These are phyloP conservation scores for Trichaptum fuscoviolaceum DNA, from an alignment of 768 basidiomycete species.

Conservation along the genomic window DNA sequence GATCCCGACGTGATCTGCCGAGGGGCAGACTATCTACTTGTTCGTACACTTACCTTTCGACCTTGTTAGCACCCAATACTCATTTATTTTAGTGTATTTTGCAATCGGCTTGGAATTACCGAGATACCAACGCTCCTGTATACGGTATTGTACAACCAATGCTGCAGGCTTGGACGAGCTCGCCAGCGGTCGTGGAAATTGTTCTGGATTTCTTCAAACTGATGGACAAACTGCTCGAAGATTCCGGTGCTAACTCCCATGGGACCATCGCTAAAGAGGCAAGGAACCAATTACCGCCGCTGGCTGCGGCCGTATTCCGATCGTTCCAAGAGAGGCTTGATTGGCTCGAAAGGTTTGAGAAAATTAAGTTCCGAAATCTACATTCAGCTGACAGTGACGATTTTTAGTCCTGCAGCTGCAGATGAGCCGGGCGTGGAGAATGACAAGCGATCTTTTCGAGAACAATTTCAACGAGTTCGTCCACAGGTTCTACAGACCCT, in stretches of 20 bases:
- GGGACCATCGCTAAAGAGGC: slow-evolving; percentile 31
- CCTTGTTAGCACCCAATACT: not conserved
- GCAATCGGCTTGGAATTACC: slow-evolving; percentile 68
- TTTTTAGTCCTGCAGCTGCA: slow-evolving; percentile 37
- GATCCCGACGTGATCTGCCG: not conserved
- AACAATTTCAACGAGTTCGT: slow-evolving; percentile 64
- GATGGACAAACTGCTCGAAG: slow-evolving; percentile 46
- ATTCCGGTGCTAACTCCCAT: slow-evolving; percentile 23
- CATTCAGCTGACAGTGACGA: not conserved
- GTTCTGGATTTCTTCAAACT: slow-evolving; percentile 67
- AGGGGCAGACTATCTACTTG: not conserved
- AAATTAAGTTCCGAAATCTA: not conserved
- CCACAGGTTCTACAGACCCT: slow-evolving; percentile 77
- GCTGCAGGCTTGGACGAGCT: slow-evolving; percentile 83
- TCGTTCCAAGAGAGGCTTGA: slow-evolving; percentile 64
- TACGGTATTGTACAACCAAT: slow-evolving; percentile 75
- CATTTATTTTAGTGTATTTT: slow-evolving; percentile 52
- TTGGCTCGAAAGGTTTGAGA: slow-evolving; percentile 55
- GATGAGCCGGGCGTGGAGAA: slow-evolving; percentile 45
- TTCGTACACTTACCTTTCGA: not conserved
- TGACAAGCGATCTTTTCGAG: slow-evolving; percentile 55
- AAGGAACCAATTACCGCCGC: slow-evolving; percentile 53
- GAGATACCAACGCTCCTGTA: slow-evolving; percentile 61
- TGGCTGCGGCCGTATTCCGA: slow-evolving; percentile 58
- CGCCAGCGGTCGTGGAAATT: slow-evolving; percentile 58